A percentile compares a stretch with the other conserved stretches of the same genome.
phyloP scores from a whole-genome alignment of 1,284 basidiomycete genomes.

The Rhodotorula glutinis region DNA sequence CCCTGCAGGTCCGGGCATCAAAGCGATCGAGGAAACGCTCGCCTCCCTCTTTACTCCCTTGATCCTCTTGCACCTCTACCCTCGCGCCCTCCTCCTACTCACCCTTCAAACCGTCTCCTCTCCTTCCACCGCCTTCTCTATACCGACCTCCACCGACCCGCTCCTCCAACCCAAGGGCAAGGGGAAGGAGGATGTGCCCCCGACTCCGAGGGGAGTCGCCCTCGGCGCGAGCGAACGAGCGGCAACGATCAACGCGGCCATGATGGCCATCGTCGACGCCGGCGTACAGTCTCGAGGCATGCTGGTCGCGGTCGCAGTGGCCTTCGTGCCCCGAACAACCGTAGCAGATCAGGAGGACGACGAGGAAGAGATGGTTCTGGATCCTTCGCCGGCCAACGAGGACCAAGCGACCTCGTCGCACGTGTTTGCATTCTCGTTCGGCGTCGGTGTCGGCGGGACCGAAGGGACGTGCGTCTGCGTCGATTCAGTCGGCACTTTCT shows the following conservation, averaged over 20 bases:
- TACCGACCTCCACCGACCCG: slow-evolving; percentile 51
- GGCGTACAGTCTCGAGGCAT: slow-evolving; percentile 52
- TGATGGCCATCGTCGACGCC: slow-evolving; percentile 52
- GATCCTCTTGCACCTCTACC: slow-evolving; percentile 53
- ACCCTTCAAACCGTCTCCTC: slow-evolving; percentile 59
- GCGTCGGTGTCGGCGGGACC: slow-evolving; percentile 42
- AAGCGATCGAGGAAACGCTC: slow-evolving; percentile 48
- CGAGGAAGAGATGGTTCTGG: slow-evolving; percentile 70
- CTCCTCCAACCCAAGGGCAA: slow-evolving; percentile 13
- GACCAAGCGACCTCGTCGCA: slow-evolving; percentile 60
- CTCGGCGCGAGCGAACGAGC: slow-evolving; percentile 47
- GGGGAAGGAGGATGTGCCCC: neutral
- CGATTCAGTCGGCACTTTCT: slow-evolving; percentile 49
- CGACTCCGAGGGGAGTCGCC: slow-evolving; percentile 37
- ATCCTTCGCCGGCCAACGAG: slow-evolving; percentile 63
- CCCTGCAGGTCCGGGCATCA: slow-evolving; percentile 47
- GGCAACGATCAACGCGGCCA: slow-evolving; percentile 57
- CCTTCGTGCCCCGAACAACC: slow-evolving; percentile 46
- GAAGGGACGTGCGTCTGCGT: slow-evolving; percentile 51
- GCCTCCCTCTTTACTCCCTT: slow-evolving; percentile 48
- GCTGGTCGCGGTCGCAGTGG: slow-evolving; percentile 51
- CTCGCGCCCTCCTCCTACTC: slow-evolving; percentile 60
- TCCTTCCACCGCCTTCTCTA: slow-evolving; percentile 58
- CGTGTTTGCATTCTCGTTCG: slow-evolving; percentile 53
- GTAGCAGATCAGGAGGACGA: slow-evolving; percentile 48